Evolutionary conservation across 129 eudicot species (phyloP).

Genomic region (Pseudognaphalium luteoalbum): DNA sequence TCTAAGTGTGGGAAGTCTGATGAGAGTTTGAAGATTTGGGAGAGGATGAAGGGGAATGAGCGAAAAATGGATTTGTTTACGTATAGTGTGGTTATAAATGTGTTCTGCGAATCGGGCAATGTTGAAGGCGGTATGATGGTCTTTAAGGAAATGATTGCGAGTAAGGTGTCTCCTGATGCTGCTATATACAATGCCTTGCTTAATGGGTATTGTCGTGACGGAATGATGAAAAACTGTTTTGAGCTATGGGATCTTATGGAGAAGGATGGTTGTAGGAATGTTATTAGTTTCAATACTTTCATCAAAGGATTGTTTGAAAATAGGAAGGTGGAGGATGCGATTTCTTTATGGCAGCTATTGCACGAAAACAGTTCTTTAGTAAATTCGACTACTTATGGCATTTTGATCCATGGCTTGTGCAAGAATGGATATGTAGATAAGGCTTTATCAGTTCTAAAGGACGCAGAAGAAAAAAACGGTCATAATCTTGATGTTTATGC

Average conservation of each 20-base stretch:
- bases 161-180: conserved; percentile 52
- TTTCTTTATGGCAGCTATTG: conserved; percentile 55
- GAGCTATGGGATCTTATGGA: conserved; percentile 77
- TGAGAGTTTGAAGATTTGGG: conserved; percentile 61
- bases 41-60: conserved; percentile 64
- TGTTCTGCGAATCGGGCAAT: conserved; percentile 67
- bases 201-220: conserved; percentile 54
- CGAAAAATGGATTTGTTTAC: conserved; percentile 60
- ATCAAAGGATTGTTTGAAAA: conserved; percentile 59
- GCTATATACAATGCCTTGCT: conserved; percentile 63
- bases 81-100: conserved; percentile 58
- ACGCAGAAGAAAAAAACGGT: conserved; percentile 45
- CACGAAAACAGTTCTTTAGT: conserved; percentile 35
- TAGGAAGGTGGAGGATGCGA: conserved; percentile 56
- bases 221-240: conserved; percentile 42
- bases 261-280: conserved; percentile 39
- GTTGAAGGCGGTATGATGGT: conserved; percentile 59
- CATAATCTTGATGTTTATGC: conserved; percentile 50
- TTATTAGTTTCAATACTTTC: conserved; percentile 63
- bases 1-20: conserved; percentile 58
- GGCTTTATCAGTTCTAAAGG: conserved; percentile 50
- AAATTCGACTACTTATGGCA: conserved; percentile 60
- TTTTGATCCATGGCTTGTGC: conserved; percentile 78
- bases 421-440: conserved; percentile 54
- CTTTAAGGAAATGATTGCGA: conserved; percentile 52